phyloP scores from a whole-genome alignment of 257 asterid genomes.

The Voacanga thouarsii region DNA sequence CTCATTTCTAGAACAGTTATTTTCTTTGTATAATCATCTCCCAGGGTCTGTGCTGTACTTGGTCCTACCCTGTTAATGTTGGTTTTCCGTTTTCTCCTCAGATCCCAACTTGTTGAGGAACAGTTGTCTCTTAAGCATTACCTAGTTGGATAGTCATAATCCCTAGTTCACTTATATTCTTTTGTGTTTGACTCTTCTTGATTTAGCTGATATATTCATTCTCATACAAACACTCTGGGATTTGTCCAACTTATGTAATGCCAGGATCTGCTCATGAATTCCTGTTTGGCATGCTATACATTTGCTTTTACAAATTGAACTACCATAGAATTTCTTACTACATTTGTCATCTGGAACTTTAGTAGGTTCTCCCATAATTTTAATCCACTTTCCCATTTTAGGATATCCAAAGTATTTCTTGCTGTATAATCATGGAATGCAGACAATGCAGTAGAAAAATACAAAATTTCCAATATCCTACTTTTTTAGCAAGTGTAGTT shows the following conservation, averaged over 20 bases:
- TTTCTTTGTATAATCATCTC: neutral
- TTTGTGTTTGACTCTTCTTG: neutral
- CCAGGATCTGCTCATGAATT: neutral
- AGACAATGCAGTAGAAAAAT: neutral
- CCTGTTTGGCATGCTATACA: neutral
- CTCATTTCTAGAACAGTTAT: neutral
- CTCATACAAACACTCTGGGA: neutral
- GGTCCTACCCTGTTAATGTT: neutral
- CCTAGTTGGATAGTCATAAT: neutral
- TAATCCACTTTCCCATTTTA: neutral
- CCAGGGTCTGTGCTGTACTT: neutral
- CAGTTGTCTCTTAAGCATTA: neutral
- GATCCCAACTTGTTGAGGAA: neutral
- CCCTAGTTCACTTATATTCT: neutral
- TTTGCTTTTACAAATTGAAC: neutral
- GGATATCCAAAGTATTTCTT: neutral
- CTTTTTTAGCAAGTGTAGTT: neutral
- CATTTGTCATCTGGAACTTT: neutral
- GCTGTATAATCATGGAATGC: neutral
- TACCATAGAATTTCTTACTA: neutral
- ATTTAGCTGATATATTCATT: neutral
- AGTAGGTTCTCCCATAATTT: neutral
- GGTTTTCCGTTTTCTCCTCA: neutral
- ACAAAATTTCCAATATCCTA: neutral
- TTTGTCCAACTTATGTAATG: neutral